These are phyloP conservation scores for Uromyces viciae-fabae DNA, from an alignment of 1,284 basidiomycete species.

Conservation along the genomic window DNA sequence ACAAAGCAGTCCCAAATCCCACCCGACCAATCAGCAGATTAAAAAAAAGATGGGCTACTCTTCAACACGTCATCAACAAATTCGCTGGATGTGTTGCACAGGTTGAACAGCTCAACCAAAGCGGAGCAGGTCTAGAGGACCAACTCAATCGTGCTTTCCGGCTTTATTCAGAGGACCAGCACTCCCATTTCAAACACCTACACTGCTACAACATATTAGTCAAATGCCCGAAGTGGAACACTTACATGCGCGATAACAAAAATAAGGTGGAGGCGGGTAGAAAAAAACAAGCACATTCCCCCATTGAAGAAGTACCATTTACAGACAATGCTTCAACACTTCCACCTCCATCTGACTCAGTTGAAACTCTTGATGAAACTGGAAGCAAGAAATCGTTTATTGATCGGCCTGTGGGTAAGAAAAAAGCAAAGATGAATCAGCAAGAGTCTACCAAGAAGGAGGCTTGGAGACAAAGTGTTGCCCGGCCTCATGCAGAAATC, in stretches of 20 bases:
- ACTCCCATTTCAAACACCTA: background rate
- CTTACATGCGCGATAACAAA: background rate
- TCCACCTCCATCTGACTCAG: background rate
- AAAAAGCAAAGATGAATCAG: background rate
- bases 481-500: background rate
- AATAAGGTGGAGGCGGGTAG: too few species aligned
- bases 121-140: background rate
- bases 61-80: constrained; percentile 4
- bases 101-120: background rate
- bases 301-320: too few species aligned
- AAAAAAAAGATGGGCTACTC: background rate
- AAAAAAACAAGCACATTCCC: too few species aligned
- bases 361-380: background rate
- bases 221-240: background rate
- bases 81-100: background rate
- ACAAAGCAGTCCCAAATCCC: too few species aligned
- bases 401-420: background rate
- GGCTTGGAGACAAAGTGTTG: background rate
- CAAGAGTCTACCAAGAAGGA: background rate
- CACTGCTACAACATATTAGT: background rate
- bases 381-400: background rate
- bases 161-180: background rate
- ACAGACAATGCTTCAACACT: too few species aligned
- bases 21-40: background rate
- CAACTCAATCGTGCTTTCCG: background rate